Conservation (phyloP, 225 moss, liverwort and hornwort species). For the Marchantia paleacea region DNA sequence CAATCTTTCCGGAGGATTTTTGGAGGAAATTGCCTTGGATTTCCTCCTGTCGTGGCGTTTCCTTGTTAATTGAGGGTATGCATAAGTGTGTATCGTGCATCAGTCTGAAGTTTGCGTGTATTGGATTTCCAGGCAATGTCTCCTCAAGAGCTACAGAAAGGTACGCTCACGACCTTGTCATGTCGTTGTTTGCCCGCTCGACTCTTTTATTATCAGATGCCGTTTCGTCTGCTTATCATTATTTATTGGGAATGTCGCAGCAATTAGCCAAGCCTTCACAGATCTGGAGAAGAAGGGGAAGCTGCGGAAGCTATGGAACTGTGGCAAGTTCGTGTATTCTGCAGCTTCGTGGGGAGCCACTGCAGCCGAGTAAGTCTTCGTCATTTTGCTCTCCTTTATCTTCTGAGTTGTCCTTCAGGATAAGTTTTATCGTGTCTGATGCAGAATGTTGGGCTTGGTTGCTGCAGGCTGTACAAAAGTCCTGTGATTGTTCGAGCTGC, state of each 20-base stretch:
- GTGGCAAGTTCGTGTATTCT: slow-evolving; percentile 64
- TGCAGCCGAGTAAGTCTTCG: slow-evolving; percentile 64
- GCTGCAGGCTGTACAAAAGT: slow-evolving; percentile 69
- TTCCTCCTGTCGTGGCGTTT: too few relatives aligned
- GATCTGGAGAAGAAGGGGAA: slow-evolving; percentile 60
- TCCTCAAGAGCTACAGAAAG: slow-evolving; percentile 46
- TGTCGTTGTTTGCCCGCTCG: not conserved
- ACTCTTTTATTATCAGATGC: not conserved
- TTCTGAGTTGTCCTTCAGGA: not conserved
- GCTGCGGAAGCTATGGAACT: slow-evolving; percentile 58
- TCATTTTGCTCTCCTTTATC: not conserved
- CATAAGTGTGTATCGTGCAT: not conserved
- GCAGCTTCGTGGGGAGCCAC: slow-evolving; percentile 79
- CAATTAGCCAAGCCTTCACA: slow-evolving; percentile 66
- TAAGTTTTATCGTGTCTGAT: slow-evolving; percentile 11
- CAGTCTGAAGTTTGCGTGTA: not conserved
- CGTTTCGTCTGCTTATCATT: not conserved
- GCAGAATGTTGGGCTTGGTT: slow-evolving; percentile 8
- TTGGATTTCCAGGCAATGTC: slow-evolving; percentile 33
- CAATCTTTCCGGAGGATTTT: too few relatives aligned
- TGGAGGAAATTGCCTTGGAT: too few relatives aligned
- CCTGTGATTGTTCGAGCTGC: slow-evolving; percentile 71
- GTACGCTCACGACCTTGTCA: slow-evolving; percentile 10
- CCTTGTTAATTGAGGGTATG: too few relatives aligned
- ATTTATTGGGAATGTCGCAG: slow-evolving; percentile 28